These are phyloP conservation scores for Globisporangium viniferum DNA, from an alignment of 352 stramenopile genomes.

Conservation along the genomic window DNA sequence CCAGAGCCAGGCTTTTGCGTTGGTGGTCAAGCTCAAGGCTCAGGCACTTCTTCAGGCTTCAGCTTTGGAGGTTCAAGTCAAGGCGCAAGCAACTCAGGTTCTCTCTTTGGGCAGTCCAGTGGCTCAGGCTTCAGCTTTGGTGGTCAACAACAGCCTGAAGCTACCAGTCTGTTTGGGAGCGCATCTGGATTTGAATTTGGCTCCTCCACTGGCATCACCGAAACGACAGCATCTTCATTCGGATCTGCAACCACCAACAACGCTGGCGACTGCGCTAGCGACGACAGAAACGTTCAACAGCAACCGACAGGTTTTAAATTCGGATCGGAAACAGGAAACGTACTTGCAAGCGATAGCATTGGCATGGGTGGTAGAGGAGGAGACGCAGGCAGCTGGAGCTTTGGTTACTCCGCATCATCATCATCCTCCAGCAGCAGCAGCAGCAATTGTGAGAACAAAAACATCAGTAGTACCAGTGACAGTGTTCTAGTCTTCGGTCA, in stretches of 20 bases:
- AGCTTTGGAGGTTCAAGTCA: no score
- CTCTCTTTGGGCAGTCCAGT: no score
- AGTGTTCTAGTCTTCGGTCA: not conserved
- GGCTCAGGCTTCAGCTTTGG: not conserved
- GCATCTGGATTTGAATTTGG: not conserved
- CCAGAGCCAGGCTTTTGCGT: no score
- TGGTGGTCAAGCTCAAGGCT: no score
- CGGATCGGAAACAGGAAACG: not conserved
- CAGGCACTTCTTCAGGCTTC: no score
- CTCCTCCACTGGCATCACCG: not conserved
- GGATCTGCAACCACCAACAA: no score
- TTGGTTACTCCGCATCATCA: not conserved
- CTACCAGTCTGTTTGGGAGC: not conserved
- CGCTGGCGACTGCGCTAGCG: not conserved
- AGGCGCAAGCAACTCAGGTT: no score
- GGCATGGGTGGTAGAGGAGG: not conserved
- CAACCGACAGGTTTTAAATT: conserved; percentile 1
- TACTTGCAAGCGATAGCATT: not conserved
- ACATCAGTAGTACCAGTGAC: not conserved
- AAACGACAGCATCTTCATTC: no score
- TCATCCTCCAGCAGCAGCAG: not conserved
- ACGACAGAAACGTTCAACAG: not conserved
- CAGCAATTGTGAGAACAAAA: not conserved
- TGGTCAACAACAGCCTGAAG: not conserved
- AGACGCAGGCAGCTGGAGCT: not conserved